Evolutionary conservation across 2,329 filamentous ascomycete genomes (phyloP).

Genomic region (Nemania sp.): DNA sequence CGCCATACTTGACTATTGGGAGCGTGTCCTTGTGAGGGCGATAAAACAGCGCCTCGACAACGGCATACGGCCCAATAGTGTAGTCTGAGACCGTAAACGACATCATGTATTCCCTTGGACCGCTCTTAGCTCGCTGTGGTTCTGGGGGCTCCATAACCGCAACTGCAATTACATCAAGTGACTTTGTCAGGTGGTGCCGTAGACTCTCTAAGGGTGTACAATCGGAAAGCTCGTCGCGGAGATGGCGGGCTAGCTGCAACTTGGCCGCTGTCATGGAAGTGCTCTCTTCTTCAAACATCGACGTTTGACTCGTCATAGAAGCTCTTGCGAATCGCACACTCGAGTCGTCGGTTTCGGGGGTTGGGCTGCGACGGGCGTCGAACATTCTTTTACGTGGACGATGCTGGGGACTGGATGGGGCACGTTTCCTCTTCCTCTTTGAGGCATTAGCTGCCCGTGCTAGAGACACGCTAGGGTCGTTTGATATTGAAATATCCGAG

Average conservation of each 20-base stretch:
- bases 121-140: conserved; percentile 66
- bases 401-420: conserved; percentile 27
- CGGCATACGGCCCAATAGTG: conserved; percentile 61
- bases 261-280: conserved; percentile 55
- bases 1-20: conserved; percentile 66
- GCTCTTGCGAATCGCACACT: conserved; percentile 47
- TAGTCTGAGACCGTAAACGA: conserved; percentile 69
- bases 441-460: conserved; percentile 45
- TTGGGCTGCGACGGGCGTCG: conserved; percentile 31
- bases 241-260: conserved; percentile 59
- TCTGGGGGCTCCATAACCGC: conserved; percentile 63
- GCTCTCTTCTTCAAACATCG: conserved; percentile 48
- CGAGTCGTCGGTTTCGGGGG: conserved; percentile 40
- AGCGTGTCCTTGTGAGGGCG: conserved; percentile 69
- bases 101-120: conserved; percentile 70
- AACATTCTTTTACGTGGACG: conserved; percentile 32
- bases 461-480: conserved; percentile 46
- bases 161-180: conserved; percentile 67
- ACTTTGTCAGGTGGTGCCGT: conserved; percentile 61
- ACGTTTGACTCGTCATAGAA: conserved; percentile 42
- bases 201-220: conserved; percentile 65
- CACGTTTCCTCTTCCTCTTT: conserved; percentile 34
- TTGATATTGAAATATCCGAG: conserved; percentile 28
- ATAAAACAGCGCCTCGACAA: conserved; percentile 68
- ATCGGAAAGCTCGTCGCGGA: conserved; percentile 64